These are phyloP conservation scores for Globisporangium cystogenes DNA, from an alignment of 352 stramenopile genomes.

Conservation along the genomic window DNA sequence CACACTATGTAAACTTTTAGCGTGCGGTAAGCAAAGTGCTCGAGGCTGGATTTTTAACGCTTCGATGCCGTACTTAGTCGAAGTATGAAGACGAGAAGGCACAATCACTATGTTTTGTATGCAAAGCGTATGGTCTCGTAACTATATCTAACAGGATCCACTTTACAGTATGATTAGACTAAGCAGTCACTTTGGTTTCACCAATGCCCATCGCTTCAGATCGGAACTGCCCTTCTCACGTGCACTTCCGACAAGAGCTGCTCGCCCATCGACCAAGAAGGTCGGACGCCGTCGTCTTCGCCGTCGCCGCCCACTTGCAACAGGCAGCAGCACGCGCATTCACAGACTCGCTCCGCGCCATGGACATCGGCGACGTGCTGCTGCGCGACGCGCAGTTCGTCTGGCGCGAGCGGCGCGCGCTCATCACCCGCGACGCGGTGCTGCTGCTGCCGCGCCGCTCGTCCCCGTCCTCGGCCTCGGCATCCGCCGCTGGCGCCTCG, in stretches of 20 bases:
- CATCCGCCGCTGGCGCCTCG: conserved; percentile 8
- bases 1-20: background rate
- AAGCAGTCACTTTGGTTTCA: background rate
- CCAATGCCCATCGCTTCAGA: background rate
- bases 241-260: background rate
- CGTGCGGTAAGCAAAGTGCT: background rate
- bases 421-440: conserved; percentile 31
- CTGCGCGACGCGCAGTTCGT: conserved; percentile 45
- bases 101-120: no score
- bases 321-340: background rate
- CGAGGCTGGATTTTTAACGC: background rate
- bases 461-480: background rate
- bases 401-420: conserved; percentile 29
- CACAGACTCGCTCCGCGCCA: conserved; percentile 5
- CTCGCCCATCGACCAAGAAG: no score
- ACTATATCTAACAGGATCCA: background rate
- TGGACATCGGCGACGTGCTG: conserved; percentile 45
- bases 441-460: conserved; percentile 17
- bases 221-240: background rate
- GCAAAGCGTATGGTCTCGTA: no score
- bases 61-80: background rate
- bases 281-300: background rate
- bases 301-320: no score
- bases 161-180: background rate
- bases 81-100: no score